A percentile compares a stretch with the other conserved stretches of the same genome.
Conservation (phyloP, 495 filamentous ascomycete genomes). For the Platismatia glauca region DNA sequence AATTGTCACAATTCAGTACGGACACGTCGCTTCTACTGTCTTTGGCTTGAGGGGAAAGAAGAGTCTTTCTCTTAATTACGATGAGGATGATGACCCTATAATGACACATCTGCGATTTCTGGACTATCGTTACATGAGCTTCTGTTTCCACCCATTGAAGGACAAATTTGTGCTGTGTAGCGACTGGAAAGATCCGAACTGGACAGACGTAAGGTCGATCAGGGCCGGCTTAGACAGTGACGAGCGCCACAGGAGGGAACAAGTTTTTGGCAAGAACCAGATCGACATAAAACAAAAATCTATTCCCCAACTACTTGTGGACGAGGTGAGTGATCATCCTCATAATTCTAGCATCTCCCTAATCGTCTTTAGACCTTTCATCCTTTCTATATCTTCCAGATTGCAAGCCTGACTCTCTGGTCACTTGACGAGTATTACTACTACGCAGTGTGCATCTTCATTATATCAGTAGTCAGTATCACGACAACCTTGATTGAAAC, state of each 20-base stretch:
- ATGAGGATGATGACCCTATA: conserved; percentile 81
- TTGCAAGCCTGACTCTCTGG: conserved; percentile 92
- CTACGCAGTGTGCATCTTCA: conserved; percentile 90
- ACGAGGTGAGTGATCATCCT: conserved; percentile 57
- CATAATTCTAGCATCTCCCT: not conserved
- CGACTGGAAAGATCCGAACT: conserved; percentile 87
- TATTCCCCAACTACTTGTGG: conserved; percentile 68
- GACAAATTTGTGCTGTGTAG: conserved; percentile 80
- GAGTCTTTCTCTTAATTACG: conserved; percentile 41
- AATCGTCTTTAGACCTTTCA: conserved; percentile 62
- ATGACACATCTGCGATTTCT: conserved; percentile 61
- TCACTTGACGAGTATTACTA: conserved; percentile 94
- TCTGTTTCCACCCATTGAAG: conserved; percentile 79
- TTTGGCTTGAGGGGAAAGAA: conserved; percentile 60
- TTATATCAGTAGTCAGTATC: conserved; percentile 91
- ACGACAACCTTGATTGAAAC: conserved; percentile 84
- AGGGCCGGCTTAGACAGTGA: conserved; percentile 82
- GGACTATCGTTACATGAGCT: conserved; percentile 88
- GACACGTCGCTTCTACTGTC: conserved; percentile 73
- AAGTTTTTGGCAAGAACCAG: conserved; percentile 78
- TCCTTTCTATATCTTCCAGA: conserved; percentile 97
- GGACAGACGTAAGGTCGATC: conserved; percentile 68
- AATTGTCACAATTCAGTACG: conserved; percentile 60
- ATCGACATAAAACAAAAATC: conserved; percentile 91
- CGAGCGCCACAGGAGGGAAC: conserved; percentile 72